Conservation (phyloP, 345 rosid genomes). For the Isatis tinctoria region DNA sequence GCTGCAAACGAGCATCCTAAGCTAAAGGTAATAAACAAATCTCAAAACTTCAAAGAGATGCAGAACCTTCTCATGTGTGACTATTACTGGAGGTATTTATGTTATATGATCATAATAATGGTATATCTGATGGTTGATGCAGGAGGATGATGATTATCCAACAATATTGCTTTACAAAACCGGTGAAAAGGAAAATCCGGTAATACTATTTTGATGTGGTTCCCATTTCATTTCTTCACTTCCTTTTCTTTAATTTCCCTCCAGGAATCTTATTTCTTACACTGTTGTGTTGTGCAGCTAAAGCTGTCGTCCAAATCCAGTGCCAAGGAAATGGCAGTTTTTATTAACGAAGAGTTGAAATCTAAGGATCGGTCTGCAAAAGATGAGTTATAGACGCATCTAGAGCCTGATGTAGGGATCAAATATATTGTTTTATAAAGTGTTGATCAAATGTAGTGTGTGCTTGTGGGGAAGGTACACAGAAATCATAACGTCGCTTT, state of each 20-base stretch:
- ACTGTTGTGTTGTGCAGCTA: constrained; percentile 53
- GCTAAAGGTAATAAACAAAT: constrained; percentile 51
- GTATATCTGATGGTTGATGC: constrained; percentile 13
- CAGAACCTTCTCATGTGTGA: constrained; percentile 55
- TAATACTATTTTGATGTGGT: constrained; percentile 24
- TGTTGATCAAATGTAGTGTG: not conserved
- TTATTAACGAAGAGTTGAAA: constrained; percentile 22
- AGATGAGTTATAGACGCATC: constrained; percentile 25
- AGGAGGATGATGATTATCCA: constrained; percentile 81
- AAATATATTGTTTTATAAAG: not conserved
- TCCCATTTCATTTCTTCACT: constrained; percentile 26
- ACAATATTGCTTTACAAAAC: constrained; percentile 63
- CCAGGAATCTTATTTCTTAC: not conserved
- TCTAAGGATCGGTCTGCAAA: not conserved
- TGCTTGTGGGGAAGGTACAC: not conserved
- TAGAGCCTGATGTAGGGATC: not conserved
- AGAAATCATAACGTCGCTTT: not conserved
- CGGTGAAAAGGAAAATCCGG: constrained; percentile 63
- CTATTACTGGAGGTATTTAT: constrained; percentile 50
- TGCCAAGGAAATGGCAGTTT: constrained; percentile 28
- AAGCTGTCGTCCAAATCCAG: constrained; percentile 58
- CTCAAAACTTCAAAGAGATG: constrained; percentile 43
- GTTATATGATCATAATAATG: constrained; percentile 20
- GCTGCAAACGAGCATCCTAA: constrained; percentile 88
- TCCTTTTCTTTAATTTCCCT: constrained; percentile 14